Percentiles rank a stretch among this genome's conserved stretches.
Conservation (phyloP, 169 alveolate species). For the Cryptosporidium parvum region DNA sequence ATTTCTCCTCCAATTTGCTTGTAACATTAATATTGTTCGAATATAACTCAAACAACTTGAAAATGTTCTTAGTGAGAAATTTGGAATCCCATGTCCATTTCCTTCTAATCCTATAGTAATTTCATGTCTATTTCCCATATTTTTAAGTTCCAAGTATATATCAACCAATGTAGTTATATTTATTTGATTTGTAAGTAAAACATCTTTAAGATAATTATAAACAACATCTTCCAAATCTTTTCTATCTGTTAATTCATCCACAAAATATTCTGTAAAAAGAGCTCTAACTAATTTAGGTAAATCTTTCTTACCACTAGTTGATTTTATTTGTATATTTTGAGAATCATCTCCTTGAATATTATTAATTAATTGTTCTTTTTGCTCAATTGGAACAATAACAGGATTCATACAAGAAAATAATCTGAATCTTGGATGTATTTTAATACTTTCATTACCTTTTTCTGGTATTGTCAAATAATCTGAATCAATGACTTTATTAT, state of each 20-base stretch:
- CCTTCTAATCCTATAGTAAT: conserved; percentile 67
- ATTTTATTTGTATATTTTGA: conserved; percentile 89
- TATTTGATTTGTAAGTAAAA: conserved; percentile 54
- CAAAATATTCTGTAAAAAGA: conserved; percentile 95
- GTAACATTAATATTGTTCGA: conserved; percentile 7
- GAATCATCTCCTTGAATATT: conserved; percentile 78
- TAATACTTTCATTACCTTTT: conserved; percentile 87
- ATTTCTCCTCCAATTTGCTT: conserved; percentile 34
- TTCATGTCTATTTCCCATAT: conserved; percentile 17
- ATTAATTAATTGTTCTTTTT: conserved; percentile 59
- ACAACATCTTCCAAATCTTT: conserved; percentile 72
- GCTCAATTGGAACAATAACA: conserved; percentile 85
- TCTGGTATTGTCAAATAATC: conserved; percentile 82
- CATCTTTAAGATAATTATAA: conserved; percentile 62
- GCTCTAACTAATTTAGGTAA: conserved; percentile 93
- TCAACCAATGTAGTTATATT: conserved; percentile 11
- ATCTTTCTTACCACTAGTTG: conserved; percentile 96
- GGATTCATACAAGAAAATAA: conserved; percentile 99
- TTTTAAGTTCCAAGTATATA: conserved; percentile 36
- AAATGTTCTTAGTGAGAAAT: conserved; percentile 75
- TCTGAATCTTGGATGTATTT: conserved; percentile 94
- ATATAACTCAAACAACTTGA: conserved; percentile 51
- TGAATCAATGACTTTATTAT: not conserved
- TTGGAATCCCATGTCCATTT: conserved; percentile 72
- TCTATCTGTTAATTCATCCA: conserved; percentile 89